Base-by-base conservation (phyloP, 371 early-diverging fungal species). In the Vairimorpha ceranae region DNA sequence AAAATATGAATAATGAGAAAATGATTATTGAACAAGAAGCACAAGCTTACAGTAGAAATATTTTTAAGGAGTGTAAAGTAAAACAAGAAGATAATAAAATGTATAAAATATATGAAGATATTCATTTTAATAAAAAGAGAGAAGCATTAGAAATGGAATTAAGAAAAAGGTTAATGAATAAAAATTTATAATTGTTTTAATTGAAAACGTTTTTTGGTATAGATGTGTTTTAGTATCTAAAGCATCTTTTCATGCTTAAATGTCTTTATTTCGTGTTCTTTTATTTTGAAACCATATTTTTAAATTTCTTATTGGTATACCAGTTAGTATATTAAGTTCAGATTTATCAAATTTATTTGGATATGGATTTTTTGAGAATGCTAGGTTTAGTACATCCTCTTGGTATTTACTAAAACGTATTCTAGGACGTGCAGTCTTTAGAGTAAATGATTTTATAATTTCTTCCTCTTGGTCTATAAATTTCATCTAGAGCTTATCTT, bases 221-320 rank as follows among this genome's bases (percentile, higher is more conserved):
- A n/a, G n/a, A n/a, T n/a, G n/a, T n/a, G n/a, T n/a, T n/a, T n/a
- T n/a, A n/a, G n/a, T n/a, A n/a, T n/a, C n/a, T n/a, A n/a, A n/a
- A n/a, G n/a, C n/a, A n/a, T n/a, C n/a, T n/a, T n/a, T n/a, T n/a
- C n/a, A n/a, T n/a, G n/a, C n/a, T n/a, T n/a, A n/a, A n/a, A n/a
- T n/a, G n/a, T n/a, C n/a, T n/a, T n/a, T n/a, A 14, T 78, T 76
- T 66, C 80, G 80, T 32, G 80, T 77, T 68, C 83, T 67, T 48
- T 78, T 80, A 38, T 83, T 83, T 56, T 83, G 80, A 70, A 80
- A 83, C 80, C 83, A 83, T 19, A 80, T 79, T 41, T 83, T 78
- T 7, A 80, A 67, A 68, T 70, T 75, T 51, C 76, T 71, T 21
- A 76, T 48, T 0, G 80, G 77, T 63, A 83, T 80, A 4, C 21